phyloP scores from a whole-genome alignment of 331 rosid species.

The Saraca asoca region DNA sequence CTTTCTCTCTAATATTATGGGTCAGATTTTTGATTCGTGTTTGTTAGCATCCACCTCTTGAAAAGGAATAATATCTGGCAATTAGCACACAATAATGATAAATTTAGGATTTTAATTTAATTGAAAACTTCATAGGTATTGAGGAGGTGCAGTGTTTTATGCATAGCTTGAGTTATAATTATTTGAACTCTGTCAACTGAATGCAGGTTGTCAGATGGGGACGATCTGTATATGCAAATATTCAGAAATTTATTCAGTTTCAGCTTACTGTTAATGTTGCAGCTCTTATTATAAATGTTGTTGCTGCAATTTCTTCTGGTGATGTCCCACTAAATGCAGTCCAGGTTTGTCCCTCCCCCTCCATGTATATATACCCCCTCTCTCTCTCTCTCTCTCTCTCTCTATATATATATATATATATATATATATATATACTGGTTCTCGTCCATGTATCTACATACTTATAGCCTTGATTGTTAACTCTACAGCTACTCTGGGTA shows the following conservation, averaged over 20 bases:
- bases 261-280: slow-evolving; percentile 95
- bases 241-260: slow-evolving; percentile 96
- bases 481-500: slow-evolving; percentile 90
- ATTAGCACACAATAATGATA: too few relatives aligned
- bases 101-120: too few relatives aligned
- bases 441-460: slow-evolving; percentile 7
- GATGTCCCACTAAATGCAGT: slow-evolving; percentile 90
- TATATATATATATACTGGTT: not conserved
- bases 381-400: too few relatives aligned
- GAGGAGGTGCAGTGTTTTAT: not conserved
- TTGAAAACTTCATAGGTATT: slow-evolving; percentile 1
- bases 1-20: not conserved
- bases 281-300: slow-evolving; percentile 85
- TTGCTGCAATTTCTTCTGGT: slow-evolving; percentile 85
- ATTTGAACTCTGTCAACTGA: slow-evolving; percentile 25
- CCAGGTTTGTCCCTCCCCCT: slow-evolving; percentile 59
- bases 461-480: slow-evolving; percentile 23
- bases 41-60: slow-evolving; percentile 16
- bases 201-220: slow-evolving; percentile 97
- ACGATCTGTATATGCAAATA: slow-evolving; percentile 89
- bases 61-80: not conserved
- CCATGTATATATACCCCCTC: too few relatives aligned
- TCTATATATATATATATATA: too few relatives aligned
- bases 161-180: not conserved
- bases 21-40: slow-evolving; percentile 6